Evolutionary conservation across 2,329 filamentous ascomycete genomes (phyloP), one percentile per base, ranked within the genome.

Genomic region (Paecilomyces sp.): DNA sequence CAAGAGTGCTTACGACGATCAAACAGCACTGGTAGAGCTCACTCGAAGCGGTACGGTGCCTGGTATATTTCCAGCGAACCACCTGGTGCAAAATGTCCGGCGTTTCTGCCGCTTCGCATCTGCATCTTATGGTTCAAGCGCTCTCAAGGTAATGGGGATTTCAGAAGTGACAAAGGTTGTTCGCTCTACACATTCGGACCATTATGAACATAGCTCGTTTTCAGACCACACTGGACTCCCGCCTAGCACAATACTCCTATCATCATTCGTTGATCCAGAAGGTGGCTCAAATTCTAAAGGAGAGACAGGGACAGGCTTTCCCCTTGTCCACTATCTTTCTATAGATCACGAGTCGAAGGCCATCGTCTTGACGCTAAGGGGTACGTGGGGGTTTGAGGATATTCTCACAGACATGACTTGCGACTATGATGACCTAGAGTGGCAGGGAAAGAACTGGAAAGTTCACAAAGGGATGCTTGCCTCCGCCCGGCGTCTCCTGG

Each of bases 391-490:
- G 0, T 90, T 90, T 61, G 88, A 90, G 66, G 88, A 91, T 67
- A 83, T 90, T 25, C 75, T 91, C 36, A 87, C 87, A 0, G 88
- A 90, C 67, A 84, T 90, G 82, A 87, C 87, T 31, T 90, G 88
- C 71, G 88, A 89, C 54, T 90, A 90, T 63, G 87, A 89, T 64
- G 81, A 86, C 58, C 66, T 75, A 3, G 67, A 71, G 61, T 75
- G 88, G 86, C 81, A 85, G 60, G 86, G 85, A 15, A 82, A 80
- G 60, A 75, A 77, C 1, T 90, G 88, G 76, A 85, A 87, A 64
- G 88, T 90, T 0, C 88, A 91, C 73, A 90, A 90, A 70, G 88
- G 88, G 13, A 86, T 91, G 58, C 87, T 90, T 68, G 87, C 88
- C 0, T 90, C 88, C 1, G 88, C 88, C 3, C 80, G 83, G 22